Percentiles rank a stretch among this genome's conserved stretches.
These are phyloP conservation scores for Candida boidinii DNA, from an alignment of 805 yeast species.

Conservation along the genomic window DNA sequence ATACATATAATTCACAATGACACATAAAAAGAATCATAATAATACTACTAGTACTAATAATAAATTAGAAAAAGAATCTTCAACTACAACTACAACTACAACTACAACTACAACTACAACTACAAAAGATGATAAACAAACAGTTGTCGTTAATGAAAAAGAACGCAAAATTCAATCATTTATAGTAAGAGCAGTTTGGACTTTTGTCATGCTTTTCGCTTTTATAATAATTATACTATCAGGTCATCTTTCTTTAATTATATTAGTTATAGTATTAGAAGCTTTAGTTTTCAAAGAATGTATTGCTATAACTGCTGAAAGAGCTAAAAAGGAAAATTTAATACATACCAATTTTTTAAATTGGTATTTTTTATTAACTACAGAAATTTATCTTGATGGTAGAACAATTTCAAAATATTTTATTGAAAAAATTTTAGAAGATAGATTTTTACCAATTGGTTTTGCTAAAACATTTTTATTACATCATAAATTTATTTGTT, in stretches of 20 bases:
- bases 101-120: background rate
- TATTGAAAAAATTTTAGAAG: slow-evolving; percentile 14
- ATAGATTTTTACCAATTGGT: slow-evolving; percentile 16
- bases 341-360: slow-evolving; percentile 78
- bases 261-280: slow-evolving; percentile 65
- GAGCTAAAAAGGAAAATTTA: slow-evolving; percentile 72
- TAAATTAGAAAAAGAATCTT: too few relatives aligned
- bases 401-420: slow-evolving; percentile 69
- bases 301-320: slow-evolving; percentile 71
- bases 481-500: slow-evolving; percentile 80
- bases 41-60: too few relatives aligned
- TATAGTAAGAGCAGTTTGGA: slow-evolving; percentile 85
- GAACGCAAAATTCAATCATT: slow-evolving; percentile 77
- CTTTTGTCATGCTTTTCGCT: slow-evolving; percentile 77
- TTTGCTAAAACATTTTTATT: slow-evolving; percentile 23
- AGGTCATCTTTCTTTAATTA: slow-evolving; percentile 79
- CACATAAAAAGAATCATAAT: too few relatives aligned
- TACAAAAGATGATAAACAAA: slow-evolving; percentile 2
- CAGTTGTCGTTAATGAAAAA: slow-evolving; percentile 28
- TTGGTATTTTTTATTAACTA: slow-evolving; percentile 88
- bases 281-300: slow-evolving; percentile 85
- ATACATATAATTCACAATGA: too few relatives aligned
- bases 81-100: background rate
- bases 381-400: slow-evolving; percentile 85
- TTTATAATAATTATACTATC: slow-evolving; percentile 65